Conservation (phyloP, 176 grass and related monocot species). For the Poa annua region DNA sequence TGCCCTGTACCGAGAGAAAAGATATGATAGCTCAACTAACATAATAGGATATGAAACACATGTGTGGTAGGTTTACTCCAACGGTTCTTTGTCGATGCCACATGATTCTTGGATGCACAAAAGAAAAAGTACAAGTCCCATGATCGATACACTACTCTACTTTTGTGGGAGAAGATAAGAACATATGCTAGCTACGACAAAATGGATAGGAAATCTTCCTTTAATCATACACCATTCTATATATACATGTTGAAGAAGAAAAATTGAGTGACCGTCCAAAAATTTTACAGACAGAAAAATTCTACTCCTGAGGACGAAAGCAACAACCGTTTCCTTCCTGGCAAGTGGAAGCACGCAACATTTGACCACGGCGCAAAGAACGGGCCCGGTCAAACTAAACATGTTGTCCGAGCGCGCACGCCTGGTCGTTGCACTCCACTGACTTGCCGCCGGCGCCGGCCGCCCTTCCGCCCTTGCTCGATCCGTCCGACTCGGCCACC, state of each 20-base stretch:
- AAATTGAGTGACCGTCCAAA: constrained; percentile 9
- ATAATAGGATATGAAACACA: not conserved
- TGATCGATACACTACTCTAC: not conserved
- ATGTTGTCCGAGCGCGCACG: constrained; percentile 33
- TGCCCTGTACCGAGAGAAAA: not conserved
- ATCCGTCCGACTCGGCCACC: constrained; percentile 57
- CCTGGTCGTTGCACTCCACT: constrained; percentile 44
- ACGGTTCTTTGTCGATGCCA: constrained; percentile 30
- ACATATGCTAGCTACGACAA: not conserved
- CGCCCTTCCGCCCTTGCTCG: constrained; percentile 53
- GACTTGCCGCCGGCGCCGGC: constrained; percentile 49
- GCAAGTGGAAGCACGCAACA: constrained; percentile 7
- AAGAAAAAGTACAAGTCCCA: not conserved
- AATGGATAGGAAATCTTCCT: not conserved
- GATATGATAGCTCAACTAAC: not conserved
- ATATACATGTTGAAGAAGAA: constrained; percentile 28
- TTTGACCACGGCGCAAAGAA: constrained; percentile 16
- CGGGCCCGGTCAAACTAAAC: constrained; percentile 49
- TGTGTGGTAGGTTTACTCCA: constrained; percentile 25
- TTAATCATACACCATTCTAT: constrained; percentile 3
- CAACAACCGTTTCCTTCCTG: constrained; percentile 21
- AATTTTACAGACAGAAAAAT: constrained; percentile 14
- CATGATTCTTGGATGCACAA: constrained; percentile 20
- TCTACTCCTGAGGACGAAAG: not conserved
- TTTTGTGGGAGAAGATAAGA: not conserved